Evolutionary conservation across 208 protist species (phyloP).

Genomic region (Leishmania martiniquensis): DNA sequence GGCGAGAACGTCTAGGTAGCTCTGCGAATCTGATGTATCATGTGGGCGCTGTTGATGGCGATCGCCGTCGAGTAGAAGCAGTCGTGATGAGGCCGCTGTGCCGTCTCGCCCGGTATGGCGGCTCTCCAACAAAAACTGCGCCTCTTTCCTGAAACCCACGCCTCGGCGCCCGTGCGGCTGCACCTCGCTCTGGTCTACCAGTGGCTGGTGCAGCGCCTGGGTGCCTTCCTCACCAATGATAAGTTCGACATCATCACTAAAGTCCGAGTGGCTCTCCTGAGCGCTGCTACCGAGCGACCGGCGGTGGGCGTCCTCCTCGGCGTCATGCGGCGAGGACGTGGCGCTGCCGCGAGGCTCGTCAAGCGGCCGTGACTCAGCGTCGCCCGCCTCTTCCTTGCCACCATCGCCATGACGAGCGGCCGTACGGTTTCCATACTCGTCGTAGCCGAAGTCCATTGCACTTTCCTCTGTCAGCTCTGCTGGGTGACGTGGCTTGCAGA

Average conservation of each 20-base stretch:
- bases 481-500: neutral
- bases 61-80: slow-evolving; percentile 21
- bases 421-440: slow-evolving; percentile 64
- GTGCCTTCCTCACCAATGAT: slow-evolving; percentile 77
- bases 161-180: slow-evolving; percentile 13
- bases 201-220: slow-evolving; percentile 63
- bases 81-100: slow-evolving; percentile 7
- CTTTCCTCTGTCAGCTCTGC: neutral
- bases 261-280: slow-evolving; percentile 39
- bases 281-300: neutral
- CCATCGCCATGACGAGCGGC: neutral
- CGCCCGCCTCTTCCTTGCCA: slow-evolving; percentile 25
- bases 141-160: slow-evolving; percentile 7
- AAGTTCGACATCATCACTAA: slow-evolving; percentile 85
- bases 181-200: slow-evolving; percentile 51
- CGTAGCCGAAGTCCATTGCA: slow-evolving; percentile 78
- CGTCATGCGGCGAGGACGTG: slow-evolving; percentile 16
- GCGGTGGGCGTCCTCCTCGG: slow-evolving; percentile 9
- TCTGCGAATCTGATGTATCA: slow-evolving; percentile 13
- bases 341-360: slow-evolving; percentile 29
- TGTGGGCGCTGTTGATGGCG: neutral
- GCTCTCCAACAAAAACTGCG: slow-evolving; percentile 49
- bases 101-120: slow-evolving; percentile 18
- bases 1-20: slow-evolving; percentile 53
- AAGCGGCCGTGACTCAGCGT: slow-evolving; percentile 31